Percentiles rank a stretch among this genome's conserved stretches.
These are phyloP conservation scores for Aspergillus nidulans DNA, from an alignment of 495 filamentous ascomycete genomes.

Conservation along the genomic window DNA sequence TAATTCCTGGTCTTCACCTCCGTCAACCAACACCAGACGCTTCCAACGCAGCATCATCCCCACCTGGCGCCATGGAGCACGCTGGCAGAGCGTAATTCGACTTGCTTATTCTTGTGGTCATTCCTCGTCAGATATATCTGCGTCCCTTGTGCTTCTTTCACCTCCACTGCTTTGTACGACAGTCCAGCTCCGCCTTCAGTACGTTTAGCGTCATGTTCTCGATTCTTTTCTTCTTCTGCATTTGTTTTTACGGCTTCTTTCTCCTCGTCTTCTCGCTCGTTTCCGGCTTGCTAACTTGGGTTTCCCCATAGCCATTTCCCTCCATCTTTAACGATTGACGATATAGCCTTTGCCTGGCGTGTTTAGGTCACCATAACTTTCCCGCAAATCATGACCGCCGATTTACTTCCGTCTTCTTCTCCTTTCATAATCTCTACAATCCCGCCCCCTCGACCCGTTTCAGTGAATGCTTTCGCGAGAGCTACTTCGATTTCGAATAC, in stretches of 20 bases:
- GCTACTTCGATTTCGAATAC: constrained; percentile 14
- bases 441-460: constrained; percentile 33
- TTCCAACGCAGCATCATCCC: constrained; percentile 19
- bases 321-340: constrained; percentile 18
- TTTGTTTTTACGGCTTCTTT: constrained; percentile 6
- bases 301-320: constrained; percentile 1
- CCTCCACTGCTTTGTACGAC: not conserved
- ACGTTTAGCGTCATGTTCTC: constrained; percentile 5
- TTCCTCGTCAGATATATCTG: not conserved
- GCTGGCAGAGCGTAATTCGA: constrained; percentile 18
- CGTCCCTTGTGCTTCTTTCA: not conserved
- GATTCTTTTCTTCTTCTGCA: constrained; percentile 3
- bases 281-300: constrained; percentile 6
- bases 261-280: constrained; percentile 2
- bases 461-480: constrained; percentile 32
- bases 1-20: constrained; percentile 10
- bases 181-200: not conserved
- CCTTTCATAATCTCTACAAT: constrained; percentile 29
- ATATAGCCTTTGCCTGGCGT: constrained; percentile 13
- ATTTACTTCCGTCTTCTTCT: constrained; percentile 14
- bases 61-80: constrained; percentile 26
- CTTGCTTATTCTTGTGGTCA: constrained; percentile 2
- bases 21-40: constrained; percentile 11
- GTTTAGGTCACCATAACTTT: constrained; percentile 1
- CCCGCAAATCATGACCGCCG: constrained; percentile 8